Evolutionary conservation across 176 grass and related monocot species (phyloP).

Genomic region (Alloteropsis semialata): DNA sequence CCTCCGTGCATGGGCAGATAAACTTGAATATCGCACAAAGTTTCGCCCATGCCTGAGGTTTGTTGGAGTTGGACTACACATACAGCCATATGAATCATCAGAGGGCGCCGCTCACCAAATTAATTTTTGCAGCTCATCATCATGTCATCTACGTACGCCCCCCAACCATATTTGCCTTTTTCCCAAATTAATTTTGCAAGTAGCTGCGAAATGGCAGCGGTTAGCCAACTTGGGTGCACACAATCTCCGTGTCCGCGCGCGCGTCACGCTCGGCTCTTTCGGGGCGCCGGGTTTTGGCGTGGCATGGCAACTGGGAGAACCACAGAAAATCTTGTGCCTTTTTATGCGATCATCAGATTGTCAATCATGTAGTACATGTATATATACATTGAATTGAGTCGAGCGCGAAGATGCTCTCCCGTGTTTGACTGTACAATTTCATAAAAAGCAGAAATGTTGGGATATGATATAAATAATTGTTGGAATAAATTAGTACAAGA

Average conservation of each 20-base stretch:
- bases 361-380: background rate
- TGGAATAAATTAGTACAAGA: background rate
- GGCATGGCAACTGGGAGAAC: constrained; percentile 17
- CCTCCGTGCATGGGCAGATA: background rate
- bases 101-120: background rate
- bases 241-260: background rate
- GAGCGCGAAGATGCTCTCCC: background rate
- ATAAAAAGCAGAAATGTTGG: background rate
- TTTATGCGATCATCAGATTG: background rate
- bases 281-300: background rate
- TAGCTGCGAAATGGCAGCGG: background rate
- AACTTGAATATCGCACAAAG: background rate
- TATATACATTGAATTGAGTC: background rate
- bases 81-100: background rate
- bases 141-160: background rate
- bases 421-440: background rate
- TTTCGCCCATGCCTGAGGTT: background rate
- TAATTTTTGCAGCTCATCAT: background rate
- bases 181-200: background rate
- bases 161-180: background rate
- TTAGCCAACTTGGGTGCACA: constrained; percentile 12
- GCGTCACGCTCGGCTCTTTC: background rate
- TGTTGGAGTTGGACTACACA: background rate
- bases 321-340: background rate
- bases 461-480: background rate